phyloP scores from a whole-genome alignment of 306 rosid species.

The Vigna unguiculata region DNA sequence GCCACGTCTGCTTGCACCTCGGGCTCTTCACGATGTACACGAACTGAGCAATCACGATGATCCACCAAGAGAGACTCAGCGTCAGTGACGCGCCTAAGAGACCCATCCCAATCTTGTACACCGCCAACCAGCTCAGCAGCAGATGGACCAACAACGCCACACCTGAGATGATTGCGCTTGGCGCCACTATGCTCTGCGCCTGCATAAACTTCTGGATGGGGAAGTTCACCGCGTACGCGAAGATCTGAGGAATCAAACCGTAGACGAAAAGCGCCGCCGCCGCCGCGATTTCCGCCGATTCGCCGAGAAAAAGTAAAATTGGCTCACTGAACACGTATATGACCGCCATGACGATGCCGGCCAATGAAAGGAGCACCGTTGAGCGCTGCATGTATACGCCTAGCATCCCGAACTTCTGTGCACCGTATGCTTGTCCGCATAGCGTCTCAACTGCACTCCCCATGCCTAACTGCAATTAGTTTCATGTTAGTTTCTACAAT shows the following conservation, averaged over 20 bases:
- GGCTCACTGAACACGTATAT: conserved; percentile 59
- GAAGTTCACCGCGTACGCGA: conserved; percentile 74
- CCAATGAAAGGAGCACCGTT: conserved; percentile 53
- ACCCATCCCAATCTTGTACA: conserved; percentile 66
- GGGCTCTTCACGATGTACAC: conserved; percentile 69
- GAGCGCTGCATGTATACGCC: conserved; percentile 79
- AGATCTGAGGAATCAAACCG: conserved; percentile 82
- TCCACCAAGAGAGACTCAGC: conserved; percentile 90
- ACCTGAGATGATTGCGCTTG: conserved; percentile 71
- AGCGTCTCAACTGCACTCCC: conserved; percentile 94
- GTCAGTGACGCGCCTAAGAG: conserved; percentile 70
- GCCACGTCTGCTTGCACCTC: conserved; percentile 67
- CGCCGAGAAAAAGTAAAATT: conserved; percentile 54
- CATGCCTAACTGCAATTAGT: conserved; percentile 69
- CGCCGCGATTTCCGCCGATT: conserved; percentile 61
- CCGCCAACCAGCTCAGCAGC: conserved; percentile 60
- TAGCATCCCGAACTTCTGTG: conserved; percentile 61
- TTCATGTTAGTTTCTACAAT: background rate
- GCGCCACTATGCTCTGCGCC: conserved; percentile 77
- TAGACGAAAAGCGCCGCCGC: conserved; percentile 65
- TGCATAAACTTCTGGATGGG: conserved; percentile 85
- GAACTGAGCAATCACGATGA: conserved; percentile 67
- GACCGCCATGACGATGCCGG: conserved; percentile 38
- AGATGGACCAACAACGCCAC: conserved; percentile 63
- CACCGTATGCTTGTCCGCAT: conserved; percentile 89